phyloP scores from a whole-genome alignment of 495 filamentous ascomycete genomes.

The Jackrogersella minutella region DNA sequence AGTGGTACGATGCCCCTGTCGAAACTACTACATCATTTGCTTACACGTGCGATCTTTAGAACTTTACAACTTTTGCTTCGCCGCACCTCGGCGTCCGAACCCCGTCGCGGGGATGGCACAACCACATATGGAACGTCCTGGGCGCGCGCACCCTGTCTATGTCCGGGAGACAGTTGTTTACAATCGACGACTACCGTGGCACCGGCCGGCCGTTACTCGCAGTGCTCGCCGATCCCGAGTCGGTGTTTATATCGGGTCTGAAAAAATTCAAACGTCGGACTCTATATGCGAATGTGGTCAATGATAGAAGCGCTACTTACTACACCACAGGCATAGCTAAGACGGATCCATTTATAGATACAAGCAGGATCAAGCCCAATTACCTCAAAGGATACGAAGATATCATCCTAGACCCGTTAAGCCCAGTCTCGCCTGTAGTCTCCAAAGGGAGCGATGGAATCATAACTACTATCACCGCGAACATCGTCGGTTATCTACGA shows the following conservation, averaged over 20 bases:
- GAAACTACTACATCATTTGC: neutral
- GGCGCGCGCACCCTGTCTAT: conserved; percentile 78
- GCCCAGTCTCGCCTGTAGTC: conserved; percentile 63
- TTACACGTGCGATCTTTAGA: conserved; percentile 58
- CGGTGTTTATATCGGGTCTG: conserved; percentile 85
- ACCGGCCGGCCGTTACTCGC: conserved; percentile 80
- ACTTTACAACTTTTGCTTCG: conserved; percentile 91
- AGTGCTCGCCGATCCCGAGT: conserved; percentile 81
- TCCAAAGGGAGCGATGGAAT: conserved; percentile 40
- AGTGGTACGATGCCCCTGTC: conserved; percentile 59
- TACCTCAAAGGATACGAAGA: conserved; percentile 77
- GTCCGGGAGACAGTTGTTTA: conserved; percentile 88
- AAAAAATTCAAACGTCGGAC: conserved; percentile 73
- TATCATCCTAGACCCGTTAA: conserved; percentile 74
- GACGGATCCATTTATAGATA: conserved; percentile 76
- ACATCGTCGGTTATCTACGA: conserved; percentile 39
- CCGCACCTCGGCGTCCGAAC: conserved; percentile 89
- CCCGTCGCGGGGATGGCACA: conserved; percentile 71
- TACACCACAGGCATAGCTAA: conserved; percentile 82
- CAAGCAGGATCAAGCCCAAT: conserved; percentile 71
- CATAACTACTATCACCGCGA: conserved; percentile 32
- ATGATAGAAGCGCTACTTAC: conserved; percentile 80
- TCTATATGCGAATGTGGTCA: conserved; percentile 84
- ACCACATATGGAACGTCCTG: conserved; percentile 79
- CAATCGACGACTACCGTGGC: conserved; percentile 83